Base-by-base conservation (phyloP, 306 rosid genomes). In the Sicyos edulis region DNA sequence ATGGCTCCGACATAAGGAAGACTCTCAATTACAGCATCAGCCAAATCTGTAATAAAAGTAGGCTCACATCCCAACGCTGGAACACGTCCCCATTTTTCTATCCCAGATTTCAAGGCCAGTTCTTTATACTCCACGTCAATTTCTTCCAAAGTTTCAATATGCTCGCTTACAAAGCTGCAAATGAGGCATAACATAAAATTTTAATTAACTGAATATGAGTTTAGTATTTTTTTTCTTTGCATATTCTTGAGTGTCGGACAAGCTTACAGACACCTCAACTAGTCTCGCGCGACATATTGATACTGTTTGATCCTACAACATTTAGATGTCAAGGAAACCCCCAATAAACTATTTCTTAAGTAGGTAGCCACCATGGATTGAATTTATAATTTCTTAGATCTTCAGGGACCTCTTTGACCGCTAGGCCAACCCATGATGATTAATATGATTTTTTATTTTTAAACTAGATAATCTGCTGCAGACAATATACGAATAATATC, bases 91-190 rank as follows among this genome's bases (percentile, higher is more conserved):
- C 99, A 93, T 16, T 75, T 81, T 87, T 91, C 86, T 74, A 93
- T 86, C n/a, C 97, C 96, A 68, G 97, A 93, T 70, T 83, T 75
- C 64, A 93, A 78, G 74, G 97, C 97, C 81, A 93, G 80, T 81
- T 93, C 99, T 87, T 88, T 93, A 85, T 93, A 93, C 73, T 93
- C 99, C 8, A 93, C 99, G 63, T 93, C 99, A 57, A 93, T 93
- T 81, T 93, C 99, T 85, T 93, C 99, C 26, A 93, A 83, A 51
- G 99, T 93, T 86, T 93, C 99, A 74, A 93, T 93, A 78, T 93
- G 97, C 86, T 93, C 99, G 54, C 99, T 93, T 78, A 93, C 98
- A 87, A 93, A 93, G 87, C 98, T 93, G 97, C 68, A 78, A 84
- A 80, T 55, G 77, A 81, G 81, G 76, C 65, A 72, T 7, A 22